Evolutionary conservation across 306 rosid species (phyloP).

Genomic region (Oemleria cerasiformis): DNA sequence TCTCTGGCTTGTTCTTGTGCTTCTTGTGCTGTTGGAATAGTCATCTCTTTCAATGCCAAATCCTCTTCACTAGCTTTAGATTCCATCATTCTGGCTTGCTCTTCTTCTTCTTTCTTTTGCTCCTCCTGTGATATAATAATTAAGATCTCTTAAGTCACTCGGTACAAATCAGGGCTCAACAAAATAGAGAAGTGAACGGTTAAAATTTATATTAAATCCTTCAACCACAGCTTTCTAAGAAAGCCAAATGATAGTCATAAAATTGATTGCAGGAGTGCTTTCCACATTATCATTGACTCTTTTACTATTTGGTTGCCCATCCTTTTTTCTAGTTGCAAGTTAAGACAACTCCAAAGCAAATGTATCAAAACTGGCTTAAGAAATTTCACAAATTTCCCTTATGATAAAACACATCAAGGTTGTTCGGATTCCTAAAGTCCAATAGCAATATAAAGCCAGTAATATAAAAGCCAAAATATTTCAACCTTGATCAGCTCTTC

Average conservation of each 20-base stretch:
- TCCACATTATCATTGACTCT: background rate
- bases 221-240: conserved; percentile 18
- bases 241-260: conserved; percentile 16
- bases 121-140: conserved; percentile 56
- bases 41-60: conserved; percentile 76
- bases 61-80: conserved; percentile 49
- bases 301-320: background rate
- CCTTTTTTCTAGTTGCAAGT: conserved; percentile 7
- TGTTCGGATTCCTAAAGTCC: background rate
- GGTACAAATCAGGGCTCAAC: conserved; percentile 18
- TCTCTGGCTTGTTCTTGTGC: conserved; percentile 68
- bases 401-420: background rate
- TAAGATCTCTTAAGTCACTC: conserved; percentile 10
- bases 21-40: conserved; percentile 64
- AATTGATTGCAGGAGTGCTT: conserved; percentile 1
- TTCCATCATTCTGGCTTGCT: conserved; percentile 61
- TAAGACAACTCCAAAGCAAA: conserved; percentile 6
- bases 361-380: conserved; percentile 13
- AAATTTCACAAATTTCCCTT: background rate
- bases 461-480: conserved; percentile 9
- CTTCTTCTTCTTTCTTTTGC: conserved; percentile 70
- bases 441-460: conserved; percentile 6
- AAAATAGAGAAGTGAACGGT: conserved; percentile 9
- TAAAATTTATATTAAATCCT: conserved; percentile 14
- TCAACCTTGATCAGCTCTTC: conserved; percentile 90